These are phyloP conservation scores for Ceraceosorus bombacis DNA, from an alignment of 1,284 basidiomycete species.

Conservation along the genomic window DNA sequence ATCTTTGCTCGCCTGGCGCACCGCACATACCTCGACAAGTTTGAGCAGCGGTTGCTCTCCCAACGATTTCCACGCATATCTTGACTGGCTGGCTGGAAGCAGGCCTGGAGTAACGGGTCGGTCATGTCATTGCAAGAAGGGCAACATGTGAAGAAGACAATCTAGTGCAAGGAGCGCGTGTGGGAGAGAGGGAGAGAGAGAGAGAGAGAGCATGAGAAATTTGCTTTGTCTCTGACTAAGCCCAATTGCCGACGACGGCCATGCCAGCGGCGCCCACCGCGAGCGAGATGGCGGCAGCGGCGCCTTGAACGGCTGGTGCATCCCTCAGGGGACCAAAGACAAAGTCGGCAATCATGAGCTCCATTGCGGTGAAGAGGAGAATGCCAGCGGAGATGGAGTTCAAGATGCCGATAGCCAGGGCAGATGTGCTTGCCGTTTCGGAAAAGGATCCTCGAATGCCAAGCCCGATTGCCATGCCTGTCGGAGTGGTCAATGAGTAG, in stretches of 20 bases:
- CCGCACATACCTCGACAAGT: too few relatives aligned
- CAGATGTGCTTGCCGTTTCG: constrained; percentile 66
- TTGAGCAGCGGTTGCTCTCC: too few relatives aligned
- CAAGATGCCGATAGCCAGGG: constrained; percentile 64
- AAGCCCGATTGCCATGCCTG: constrained; percentile 56
- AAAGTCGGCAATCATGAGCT: constrained; percentile 53
- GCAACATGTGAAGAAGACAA: too few relatives aligned
- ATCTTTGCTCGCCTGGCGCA: too few relatives aligned
- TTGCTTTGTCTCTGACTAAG: neutral
- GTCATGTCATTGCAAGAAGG: too few relatives aligned
- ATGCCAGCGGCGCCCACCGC: neutral
- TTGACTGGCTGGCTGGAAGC: too few relatives aligned
- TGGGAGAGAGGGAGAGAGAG: too few relatives aligned
- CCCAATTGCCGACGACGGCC: neutral
- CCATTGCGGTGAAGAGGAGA: constrained; percentile 81
- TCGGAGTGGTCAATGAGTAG: constrained; percentile 54
- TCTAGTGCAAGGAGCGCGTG: too few relatives aligned
- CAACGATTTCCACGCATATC: too few relatives aligned
- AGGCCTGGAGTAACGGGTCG: too few relatives aligned
- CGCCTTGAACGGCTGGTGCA: neutral
- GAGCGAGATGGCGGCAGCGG: neutral
- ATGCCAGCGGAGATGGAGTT: constrained; percentile 80
- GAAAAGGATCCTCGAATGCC: constrained; percentile 72
- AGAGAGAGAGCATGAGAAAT: too few relatives aligned
- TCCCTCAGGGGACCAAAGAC: neutral